Percentiles rank a stretch among this genome's conserved stretches.
These are phyloP conservation scores for Backusella mclennaniae DNA, from an alignment of 192 early-diverging fungal genomes.

Conservation along the genomic window DNA sequence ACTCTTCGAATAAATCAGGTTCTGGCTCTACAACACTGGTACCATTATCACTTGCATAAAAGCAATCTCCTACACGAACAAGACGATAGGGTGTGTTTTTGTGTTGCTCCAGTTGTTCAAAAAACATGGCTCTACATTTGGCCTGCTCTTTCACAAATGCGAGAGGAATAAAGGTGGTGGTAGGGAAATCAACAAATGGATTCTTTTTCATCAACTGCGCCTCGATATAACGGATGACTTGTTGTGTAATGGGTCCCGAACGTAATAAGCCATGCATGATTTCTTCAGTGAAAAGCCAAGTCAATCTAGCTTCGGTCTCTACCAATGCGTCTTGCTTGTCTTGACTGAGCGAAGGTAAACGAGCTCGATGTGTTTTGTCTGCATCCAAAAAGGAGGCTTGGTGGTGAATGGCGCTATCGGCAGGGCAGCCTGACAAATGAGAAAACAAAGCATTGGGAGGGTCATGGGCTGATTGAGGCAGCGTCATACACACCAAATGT, in stretches of 20 bases:
- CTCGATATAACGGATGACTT: conserved; percentile 49
- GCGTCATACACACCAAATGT: conserved; percentile 61
- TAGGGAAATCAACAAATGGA: conserved; percentile 57
- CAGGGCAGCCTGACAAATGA: conserved; percentile 7
- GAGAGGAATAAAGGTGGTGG: conserved; percentile 45
- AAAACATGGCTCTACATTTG: conserved; percentile 46
- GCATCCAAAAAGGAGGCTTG: conserved; percentile 35
- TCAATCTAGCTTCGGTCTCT: conserved; percentile 55
- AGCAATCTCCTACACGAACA: conserved; percentile 48
- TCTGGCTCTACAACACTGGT: background rate
- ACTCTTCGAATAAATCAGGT: background rate
- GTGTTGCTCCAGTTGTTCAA: conserved; percentile 47
- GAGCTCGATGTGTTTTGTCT: conserved; percentile 32
- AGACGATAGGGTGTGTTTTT: conserved; percentile 48
- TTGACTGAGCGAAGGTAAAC: conserved; percentile 27
- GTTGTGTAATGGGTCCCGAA: conserved; percentile 50
- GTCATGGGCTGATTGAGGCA: conserved; percentile 50
- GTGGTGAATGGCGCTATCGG: conserved; percentile 4
- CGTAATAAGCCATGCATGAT: conserved; percentile 68
- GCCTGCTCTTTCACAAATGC: conserved; percentile 48
- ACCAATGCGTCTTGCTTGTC: conserved; percentile 60
- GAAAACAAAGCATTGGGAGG: conserved; percentile 19
- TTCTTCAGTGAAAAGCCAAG: conserved; percentile 70
- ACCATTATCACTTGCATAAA: conserved; percentile 46
- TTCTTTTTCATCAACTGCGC: conserved; percentile 52